Base-by-base conservation (phyloP, 169 alveolate genomes). In the Toxoplasma gondii region DNA sequence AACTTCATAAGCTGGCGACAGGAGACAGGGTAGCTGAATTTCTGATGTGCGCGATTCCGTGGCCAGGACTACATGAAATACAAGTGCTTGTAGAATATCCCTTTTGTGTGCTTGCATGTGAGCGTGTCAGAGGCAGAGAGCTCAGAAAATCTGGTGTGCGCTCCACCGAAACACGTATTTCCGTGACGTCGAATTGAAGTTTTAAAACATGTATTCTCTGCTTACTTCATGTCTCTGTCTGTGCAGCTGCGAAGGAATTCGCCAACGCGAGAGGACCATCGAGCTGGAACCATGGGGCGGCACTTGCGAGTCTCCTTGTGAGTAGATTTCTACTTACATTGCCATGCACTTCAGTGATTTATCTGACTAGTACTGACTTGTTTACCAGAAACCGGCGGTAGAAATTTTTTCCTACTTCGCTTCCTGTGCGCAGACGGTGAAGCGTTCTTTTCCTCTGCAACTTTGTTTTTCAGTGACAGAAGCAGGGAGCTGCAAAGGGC, bases 401-500 rank as follows among this genome's bases (percentile, higher is more conserved):
- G 7, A 31, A 64, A 29, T 0, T 0, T 29, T 16, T 31, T 24
- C n/a, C 34, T 31, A 4, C 78, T 64, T 64, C 78, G 34, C 36
- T 64, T 24, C 0, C 24, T 17, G 34, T 64, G 78, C n/a, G 34
- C 41, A 39, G 41, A 0, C 41, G 41, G 41, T 39, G 41, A 39
- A 39, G 41, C 78, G 78, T 64, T 64, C 7, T 64, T 64, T 10
- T 64, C 12, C 78, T 19, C 2, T 24, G 78, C 78, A 31, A n/a
- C 24, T 82, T 17, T 38, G 58, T 82, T 29, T 24, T 38, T 16
- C 90, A 82, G 90, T 41, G 41, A 43, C 38, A 39, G 69, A 82
- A 82, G 90, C 90, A 7, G 90, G 67, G 27, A 82, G 67, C 69
- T 82, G 90, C 69, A 24, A 82, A 36, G 90, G 90, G 36, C 90